phyloP scores from a whole-genome alignment of 305 asterid species.

The Fraxinus paxiana region DNA sequence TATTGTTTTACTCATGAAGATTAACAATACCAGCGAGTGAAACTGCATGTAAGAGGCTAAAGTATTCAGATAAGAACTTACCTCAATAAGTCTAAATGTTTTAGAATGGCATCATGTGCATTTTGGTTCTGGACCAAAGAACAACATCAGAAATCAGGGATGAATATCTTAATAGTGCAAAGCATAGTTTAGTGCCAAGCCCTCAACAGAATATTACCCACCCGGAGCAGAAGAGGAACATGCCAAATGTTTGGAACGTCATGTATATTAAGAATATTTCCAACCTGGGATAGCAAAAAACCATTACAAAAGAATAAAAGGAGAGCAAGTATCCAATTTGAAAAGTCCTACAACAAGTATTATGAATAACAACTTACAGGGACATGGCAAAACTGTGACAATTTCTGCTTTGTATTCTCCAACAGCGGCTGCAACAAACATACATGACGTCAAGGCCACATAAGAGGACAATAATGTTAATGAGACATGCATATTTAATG shows the following conservation, averaged over 20 bases:
- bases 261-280: constrained; percentile 72
- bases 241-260: constrained; percentile 96
- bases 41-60: constrained; percentile 11
- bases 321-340: neutral
- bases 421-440: constrained; percentile 65
- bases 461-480: neutral
- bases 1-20: neutral
- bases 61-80: constrained; percentile 25
- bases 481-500: neutral
- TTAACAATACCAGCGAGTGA: neutral
- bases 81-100: constrained; percentile 64
- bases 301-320: neutral
- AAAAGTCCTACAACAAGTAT: neutral
- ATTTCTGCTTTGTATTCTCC: constrained; percentile 69
- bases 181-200: neutral
- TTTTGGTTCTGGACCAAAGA: constrained; percentile 63
- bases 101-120: constrained; percentile 74
- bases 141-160: constrained; percentile 19
- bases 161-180: constrained; percentile 1
- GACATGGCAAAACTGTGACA: constrained; percentile 93
- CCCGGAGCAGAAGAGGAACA: constrained; percentile 80
- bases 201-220: constrained; percentile 33
- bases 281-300: constrained; percentile 36
- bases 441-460: neutral
- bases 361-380: constrained; percentile 48